Evolutionary conservation across 1,284 basidiomycete genomes (phyloP), one percentile per base, ranked within the genome.

Genomic region (Singerocomus rubriflavus): DNA sequence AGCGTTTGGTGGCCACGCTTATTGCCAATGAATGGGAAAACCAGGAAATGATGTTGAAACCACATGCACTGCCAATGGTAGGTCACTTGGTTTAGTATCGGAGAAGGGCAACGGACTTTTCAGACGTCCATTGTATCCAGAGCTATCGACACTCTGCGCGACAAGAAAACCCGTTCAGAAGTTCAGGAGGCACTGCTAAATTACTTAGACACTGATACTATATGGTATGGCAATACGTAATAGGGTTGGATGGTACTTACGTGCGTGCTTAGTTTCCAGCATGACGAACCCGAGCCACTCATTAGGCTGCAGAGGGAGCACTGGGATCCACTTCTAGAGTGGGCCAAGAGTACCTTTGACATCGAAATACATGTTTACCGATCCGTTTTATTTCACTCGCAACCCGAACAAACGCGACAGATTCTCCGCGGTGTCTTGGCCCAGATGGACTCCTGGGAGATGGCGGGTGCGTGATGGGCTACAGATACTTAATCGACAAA

Each of bases 1-100:
- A 91, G 59, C 71, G 76, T 40, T 67, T 96, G 31, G 75, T 91
- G 16, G 94, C 96, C 1, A 77, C 88, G 1, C 77, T 98, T 50
- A 87, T 99, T 57, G 95, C 94, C 10, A 81, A 88, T 52, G 96
- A 99, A 73, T 99, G 96, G 96, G 92, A 97, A 65, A 91, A 90
- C 64, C 96, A 98, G 73, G 84, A 86, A 51, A 83, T 77, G 21
- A 65, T 94, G 1, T 66, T 98, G 56, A 98, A 96, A 70, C 90
- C 90, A 30, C 92, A 97, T 67, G 86, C 93, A 0, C 72, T 99
- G 27, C 95, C 96, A 6, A 81, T 98, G 77, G 95, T 96, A 60
- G 56, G 82, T 70, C 38, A 17, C 45, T 37, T 47, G 42, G 37
- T 39, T 46, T 46, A 8, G 47, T 27, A 33, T 21, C 35, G 29